Evolutionary conservation across 257 asterid genomes (phyloP).

Genomic region (Lycium barbarum): DNA sequence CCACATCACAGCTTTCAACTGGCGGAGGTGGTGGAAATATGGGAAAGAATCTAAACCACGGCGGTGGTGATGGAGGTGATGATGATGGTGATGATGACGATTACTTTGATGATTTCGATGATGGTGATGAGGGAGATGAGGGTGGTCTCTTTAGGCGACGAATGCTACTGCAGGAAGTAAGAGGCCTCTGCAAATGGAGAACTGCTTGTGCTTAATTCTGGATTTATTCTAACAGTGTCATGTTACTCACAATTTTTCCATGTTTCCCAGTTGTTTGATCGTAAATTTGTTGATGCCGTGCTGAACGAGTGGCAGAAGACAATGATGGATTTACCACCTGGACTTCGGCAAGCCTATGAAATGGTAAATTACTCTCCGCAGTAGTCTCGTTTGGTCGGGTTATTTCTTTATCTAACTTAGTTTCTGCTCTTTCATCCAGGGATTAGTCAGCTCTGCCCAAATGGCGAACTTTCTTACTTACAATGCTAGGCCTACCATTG

Average conservation of each 20-base stretch:
- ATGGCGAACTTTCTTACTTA: conserved; percentile 81
- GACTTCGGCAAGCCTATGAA: conserved; percentile 96
- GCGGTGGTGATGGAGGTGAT: conserved; percentile 99
- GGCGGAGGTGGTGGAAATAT: conserved; percentile 95
- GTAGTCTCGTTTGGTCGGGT: conserved; percentile 26
- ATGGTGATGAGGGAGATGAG: conserved; percentile 96
- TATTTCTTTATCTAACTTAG: conserved; percentile 32
- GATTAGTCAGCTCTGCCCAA: conserved; percentile 97
- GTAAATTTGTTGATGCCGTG: conserved; percentile 93
- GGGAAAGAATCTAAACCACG: conserved; percentile 84
- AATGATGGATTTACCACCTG: conserved; percentile 96
- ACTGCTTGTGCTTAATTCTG: neutral
- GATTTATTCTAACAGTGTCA: neutral
- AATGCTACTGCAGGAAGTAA: conserved; percentile 84
- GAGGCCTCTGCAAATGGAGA: neutral
- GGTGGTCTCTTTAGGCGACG: conserved; percentile 95
- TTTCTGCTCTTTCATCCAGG: conserved; percentile 58
- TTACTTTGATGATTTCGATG: conserved; percentile 95
- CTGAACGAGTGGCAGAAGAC: conserved; percentile 98
- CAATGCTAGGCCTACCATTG: conserved; percentile 93
- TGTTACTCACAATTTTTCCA: conserved; percentile 31
- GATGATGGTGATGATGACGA: conserved; percentile 99
- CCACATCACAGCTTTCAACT: conserved; percentile 65
- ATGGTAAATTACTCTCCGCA: conserved; percentile 61
- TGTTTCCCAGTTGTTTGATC: conserved; percentile 72